Evolutionary conservation across 2,329 filamentous ascomycete species (phyloP).

Genomic region (Chaetomium sp.): DNA sequence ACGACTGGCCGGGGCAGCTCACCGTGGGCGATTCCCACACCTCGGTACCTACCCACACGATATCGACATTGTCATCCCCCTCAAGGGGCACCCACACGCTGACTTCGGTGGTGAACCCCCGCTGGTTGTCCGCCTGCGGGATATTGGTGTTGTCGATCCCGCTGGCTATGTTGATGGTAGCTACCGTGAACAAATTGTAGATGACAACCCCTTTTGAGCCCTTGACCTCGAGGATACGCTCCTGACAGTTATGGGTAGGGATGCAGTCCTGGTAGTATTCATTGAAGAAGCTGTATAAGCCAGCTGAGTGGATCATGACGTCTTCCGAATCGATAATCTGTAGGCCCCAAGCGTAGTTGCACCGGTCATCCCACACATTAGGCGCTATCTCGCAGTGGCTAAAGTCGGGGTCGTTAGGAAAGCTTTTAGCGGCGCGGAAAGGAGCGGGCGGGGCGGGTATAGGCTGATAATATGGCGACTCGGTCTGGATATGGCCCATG

Average conservation of each 20-base stretch:
- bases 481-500: constrained; percentile 66
- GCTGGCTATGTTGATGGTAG: neutral
- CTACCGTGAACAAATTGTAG: neutral
- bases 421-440: neutral
- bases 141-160: neutral
- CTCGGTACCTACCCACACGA: neutral
- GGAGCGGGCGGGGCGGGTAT: neutral
- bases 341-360: neutral
- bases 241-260: neutral
- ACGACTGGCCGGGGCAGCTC: neutral
- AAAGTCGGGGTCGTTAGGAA: neutral
- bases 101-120: neutral
- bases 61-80: neutral
- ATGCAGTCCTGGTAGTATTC: neutral
- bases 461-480: constrained; percentile 71
- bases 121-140: neutral
- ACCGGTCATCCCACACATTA: neutral
- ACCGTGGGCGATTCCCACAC: neutral
- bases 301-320: neutral
- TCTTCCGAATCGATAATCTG: neutral
- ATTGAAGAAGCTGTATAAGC: neutral
- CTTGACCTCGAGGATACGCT: neutral
- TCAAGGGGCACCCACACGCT: neutral
- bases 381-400: neutral
- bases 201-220: neutral